Conservation (phyloP, 2,329 filamentous ascomycete species). For the Dendryphion nanum region DNA sequence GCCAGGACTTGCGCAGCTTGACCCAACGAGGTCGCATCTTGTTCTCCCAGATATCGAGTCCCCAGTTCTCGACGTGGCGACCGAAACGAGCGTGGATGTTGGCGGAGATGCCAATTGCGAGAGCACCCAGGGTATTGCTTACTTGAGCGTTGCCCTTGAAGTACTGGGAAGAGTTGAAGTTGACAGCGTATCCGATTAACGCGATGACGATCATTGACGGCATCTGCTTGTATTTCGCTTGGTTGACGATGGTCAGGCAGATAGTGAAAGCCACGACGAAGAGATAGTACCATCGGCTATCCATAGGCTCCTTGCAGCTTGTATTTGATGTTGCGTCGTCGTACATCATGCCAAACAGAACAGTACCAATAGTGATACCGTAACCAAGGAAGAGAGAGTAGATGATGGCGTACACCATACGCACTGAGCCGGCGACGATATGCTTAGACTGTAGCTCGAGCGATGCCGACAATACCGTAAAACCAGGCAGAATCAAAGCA, state of each 20-base stretch:
- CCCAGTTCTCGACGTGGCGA: slow-evolving; percentile 56
- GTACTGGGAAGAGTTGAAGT: slow-evolving; percentile 66
- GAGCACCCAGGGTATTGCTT: slow-evolving; percentile 72
- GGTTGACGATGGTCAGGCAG: slow-evolving; percentile 75
- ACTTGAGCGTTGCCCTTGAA: slow-evolving; percentile 72
- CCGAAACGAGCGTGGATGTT: slow-evolving; percentile 76
- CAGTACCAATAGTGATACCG: slow-evolving; percentile 52
- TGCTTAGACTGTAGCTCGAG: slow-evolving; percentile 50
- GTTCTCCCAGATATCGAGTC: slow-evolving; percentile 55
- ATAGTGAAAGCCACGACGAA: slow-evolving; percentile 74
- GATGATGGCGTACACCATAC: slow-evolving; percentile 55
- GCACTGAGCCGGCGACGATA: slow-evolving; percentile 51
- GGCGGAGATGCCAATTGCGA: slow-evolving; percentile 73
- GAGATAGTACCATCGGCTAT: slow-evolving; percentile 60
- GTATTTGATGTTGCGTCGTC: slow-evolving; percentile 46
- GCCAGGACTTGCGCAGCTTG: slow-evolving; percentile 24
- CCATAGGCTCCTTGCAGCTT: slow-evolving; percentile 47
- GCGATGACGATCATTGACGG: slow-evolving; percentile 75
- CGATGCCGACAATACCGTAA: slow-evolving; percentile 50
- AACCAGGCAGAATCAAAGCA: slow-evolving; percentile 51
- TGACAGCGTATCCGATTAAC: slow-evolving; percentile 71
- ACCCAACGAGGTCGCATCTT: slow-evolving; percentile 44
- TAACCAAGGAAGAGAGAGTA: slow-evolving; percentile 54
- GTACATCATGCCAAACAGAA: slow-evolving; percentile 50
- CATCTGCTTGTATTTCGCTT: slow-evolving; percentile 75